These are phyloP conservation scores for Penicillium concentricum DNA, from an alignment of 2,329 filamentous ascomycete genomes.

Conservation along the genomic window DNA sequence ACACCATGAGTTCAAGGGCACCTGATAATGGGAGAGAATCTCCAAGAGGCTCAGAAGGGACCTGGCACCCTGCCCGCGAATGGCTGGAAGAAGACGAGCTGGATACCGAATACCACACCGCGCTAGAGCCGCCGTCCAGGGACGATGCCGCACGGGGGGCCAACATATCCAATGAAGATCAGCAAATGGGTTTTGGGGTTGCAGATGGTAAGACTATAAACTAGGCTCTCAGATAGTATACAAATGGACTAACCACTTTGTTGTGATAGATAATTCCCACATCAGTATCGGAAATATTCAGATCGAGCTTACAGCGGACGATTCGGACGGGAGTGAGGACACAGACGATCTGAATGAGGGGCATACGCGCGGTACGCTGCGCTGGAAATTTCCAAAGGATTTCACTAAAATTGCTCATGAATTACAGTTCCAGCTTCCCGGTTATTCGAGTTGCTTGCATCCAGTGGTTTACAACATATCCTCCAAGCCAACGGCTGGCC, in stretches of 20 bases:
- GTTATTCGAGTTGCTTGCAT: conserved; percentile 55
- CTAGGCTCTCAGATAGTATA: background rate
- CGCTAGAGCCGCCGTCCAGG: conserved; percentile 4
- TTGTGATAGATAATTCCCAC: conserved; percentile 34
- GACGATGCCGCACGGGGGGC: conserved; percentile 14
- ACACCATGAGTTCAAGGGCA: conserved; percentile 30
- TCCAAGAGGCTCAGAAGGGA: conserved; percentile 22
- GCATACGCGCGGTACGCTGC: conserved; percentile 25
- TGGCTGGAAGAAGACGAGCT: conserved; percentile 39
- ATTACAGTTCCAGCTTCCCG: conserved; percentile 40
- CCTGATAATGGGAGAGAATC: conserved; percentile 19
- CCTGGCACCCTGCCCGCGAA: conserved; percentile 40
- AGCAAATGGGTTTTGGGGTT: conserved; percentile 51
- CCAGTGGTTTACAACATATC: conserved; percentile 54
- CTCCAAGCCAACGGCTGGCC: conserved; percentile 41
- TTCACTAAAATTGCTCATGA: conserved; percentile 4
- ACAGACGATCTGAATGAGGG: conserved; percentile 32
- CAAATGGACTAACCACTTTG: background rate
- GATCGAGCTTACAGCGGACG: conserved; percentile 38
- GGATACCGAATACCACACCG: conserved; percentile 20
- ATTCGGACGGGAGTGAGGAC: conserved; percentile 38
- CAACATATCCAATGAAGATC: conserved; percentile 33
- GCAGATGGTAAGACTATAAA: conserved; percentile 6
- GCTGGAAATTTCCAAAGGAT: too few relatives aligned
- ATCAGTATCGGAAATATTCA: conserved; percentile 36